Evolutionary conservation across 805 yeast species (phyloP).

Genomic region (Candida ascalaphidarum): DNA sequence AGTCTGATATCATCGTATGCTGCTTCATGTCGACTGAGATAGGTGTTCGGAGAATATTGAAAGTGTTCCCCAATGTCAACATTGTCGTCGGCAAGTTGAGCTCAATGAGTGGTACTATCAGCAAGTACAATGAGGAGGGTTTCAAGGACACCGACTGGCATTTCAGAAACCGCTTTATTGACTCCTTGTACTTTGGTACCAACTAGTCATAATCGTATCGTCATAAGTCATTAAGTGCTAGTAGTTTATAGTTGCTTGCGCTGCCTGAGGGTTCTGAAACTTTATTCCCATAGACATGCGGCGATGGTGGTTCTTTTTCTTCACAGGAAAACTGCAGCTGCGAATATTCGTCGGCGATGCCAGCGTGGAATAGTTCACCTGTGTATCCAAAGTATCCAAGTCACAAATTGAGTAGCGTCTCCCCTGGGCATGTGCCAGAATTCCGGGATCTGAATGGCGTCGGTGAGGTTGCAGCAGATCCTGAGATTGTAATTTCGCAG

Average conservation of each 20-base stretch:
- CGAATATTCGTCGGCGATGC: too few species aligned
- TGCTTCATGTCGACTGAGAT: slow-evolving; percentile 70
- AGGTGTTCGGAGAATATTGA: slow-evolving; percentile 63
- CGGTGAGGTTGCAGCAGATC: too few species aligned
- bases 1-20: slow-evolving; percentile 57
- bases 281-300: too few species aligned
- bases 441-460: not conserved
- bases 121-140: slow-evolving; percentile 24
- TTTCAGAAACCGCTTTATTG: slow-evolving; percentile 64
- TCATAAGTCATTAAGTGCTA: too few species aligned
- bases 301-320: too few species aligned
- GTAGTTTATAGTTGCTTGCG: too few species aligned
- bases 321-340: too few species aligned
- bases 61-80: slow-evolving; percentile 65
- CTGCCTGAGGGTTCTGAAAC: too few species aligned
- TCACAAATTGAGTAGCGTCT: slow-evolving; percentile 3
- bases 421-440: not conserved
- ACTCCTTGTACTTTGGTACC: slow-evolving; percentile 73
- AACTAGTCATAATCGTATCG: too few species aligned
- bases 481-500: too few species aligned
- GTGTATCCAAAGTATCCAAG: too few species aligned
- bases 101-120: slow-evolving; percentile 15
- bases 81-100: slow-evolving; percentile 66
- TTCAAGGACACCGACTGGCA: slow-evolving; percentile 46
- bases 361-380: too few species aligned